Conservation (phyloP, 1,284 basidiomycete species). For the Trametes versicolor region DNA sequence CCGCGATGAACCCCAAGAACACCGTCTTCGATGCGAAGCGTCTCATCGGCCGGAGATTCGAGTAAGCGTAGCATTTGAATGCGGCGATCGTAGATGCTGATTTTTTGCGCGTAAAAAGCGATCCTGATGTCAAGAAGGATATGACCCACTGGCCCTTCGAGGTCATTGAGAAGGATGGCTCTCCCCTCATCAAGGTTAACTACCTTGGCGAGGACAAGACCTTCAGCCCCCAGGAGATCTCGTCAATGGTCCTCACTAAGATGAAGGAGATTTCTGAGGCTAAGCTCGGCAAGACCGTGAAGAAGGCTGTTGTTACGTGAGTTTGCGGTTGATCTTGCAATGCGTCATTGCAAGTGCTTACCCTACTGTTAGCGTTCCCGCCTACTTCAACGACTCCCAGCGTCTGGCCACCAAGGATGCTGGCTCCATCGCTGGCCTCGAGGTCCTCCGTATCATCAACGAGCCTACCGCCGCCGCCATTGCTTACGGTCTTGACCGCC, state of each 20-base stretch:
- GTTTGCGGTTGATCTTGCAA: slow-evolving; percentile 36
- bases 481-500: slow-evolving; percentile 92
- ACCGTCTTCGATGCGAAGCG: slow-evolving; percentile 98
- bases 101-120: slow-evolving; percentile 53
- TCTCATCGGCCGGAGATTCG: slow-evolving; percentile 95
- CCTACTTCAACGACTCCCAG: slow-evolving; percentile 98
- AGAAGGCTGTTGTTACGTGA: slow-evolving; percentile 95
- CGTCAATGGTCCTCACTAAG: slow-evolving; percentile 97
- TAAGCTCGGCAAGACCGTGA: slow-evolving; percentile 95
- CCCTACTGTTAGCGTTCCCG: slow-evolving; percentile 74
- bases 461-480: slow-evolving; percentile 97
- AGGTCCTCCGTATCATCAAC: slow-evolving; percentile 98
- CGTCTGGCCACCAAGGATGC: slow-evolving; percentile 97
- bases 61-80: slow-evolving; percentile 58
- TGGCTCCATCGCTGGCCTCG: slow-evolving; percentile 91
- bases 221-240: slow-evolving; percentile 98
- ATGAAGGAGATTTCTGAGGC: slow-evolving; percentile 99
- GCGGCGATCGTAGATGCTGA: slow-evolving; percentile 28
- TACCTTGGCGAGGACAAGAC: slow-evolving; percentile 95
- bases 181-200: slow-evolving; percentile 95
- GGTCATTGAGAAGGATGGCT: slow-evolving; percentile 93
- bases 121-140: slow-evolving; percentile 90
- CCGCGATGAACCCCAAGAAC: slow-evolving; percentile 96
- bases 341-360: slow-evolving; percentile 4
- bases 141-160: slow-evolving; percentile 96